phyloP scores from a whole-genome alignment of 495 filamentous ascomycete genomes.

The Aspergillus steynii region DNA sequence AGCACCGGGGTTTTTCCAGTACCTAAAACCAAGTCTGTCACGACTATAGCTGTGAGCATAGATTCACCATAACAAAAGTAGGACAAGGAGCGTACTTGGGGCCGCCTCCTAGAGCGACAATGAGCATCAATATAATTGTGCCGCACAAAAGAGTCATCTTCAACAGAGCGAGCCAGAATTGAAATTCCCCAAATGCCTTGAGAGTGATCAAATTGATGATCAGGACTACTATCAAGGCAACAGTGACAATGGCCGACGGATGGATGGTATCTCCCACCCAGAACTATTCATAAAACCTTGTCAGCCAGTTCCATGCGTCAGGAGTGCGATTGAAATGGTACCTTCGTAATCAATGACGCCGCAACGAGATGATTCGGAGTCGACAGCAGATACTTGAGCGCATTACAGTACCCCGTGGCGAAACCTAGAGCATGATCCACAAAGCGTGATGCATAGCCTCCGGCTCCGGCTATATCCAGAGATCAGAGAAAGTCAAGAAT shows the following conservation, averaged over 20 bases:
- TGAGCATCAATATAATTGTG: background rate
- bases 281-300: background rate
- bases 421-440: background rate
- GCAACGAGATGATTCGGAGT: background rate
- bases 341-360: background rate
- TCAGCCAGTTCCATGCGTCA: background rate
- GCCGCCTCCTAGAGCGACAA: background rate
- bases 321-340: background rate
- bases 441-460: background rate
- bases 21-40: background rate
- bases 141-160: background rate
- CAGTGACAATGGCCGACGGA: background rate
- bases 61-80: background rate
- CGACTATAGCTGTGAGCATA: background rate
- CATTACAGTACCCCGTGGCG: background rate
- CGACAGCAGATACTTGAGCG: background rate
- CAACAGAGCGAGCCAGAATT: background rate
- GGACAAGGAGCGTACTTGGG: background rate
- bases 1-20: background rate
- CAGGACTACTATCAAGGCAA: background rate
- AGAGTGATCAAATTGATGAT: background rate
- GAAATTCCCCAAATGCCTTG: background rate
- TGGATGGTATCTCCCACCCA: background rate
- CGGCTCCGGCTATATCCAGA: background rate
- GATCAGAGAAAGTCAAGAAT: background rate